Percentiles rank a stretch among this genome's conserved stretches.
Evolutionary conservation across 2,329 filamentous ascomycete species (phyloP).

Genomic region (Colletotrichum navitas): DNA sequence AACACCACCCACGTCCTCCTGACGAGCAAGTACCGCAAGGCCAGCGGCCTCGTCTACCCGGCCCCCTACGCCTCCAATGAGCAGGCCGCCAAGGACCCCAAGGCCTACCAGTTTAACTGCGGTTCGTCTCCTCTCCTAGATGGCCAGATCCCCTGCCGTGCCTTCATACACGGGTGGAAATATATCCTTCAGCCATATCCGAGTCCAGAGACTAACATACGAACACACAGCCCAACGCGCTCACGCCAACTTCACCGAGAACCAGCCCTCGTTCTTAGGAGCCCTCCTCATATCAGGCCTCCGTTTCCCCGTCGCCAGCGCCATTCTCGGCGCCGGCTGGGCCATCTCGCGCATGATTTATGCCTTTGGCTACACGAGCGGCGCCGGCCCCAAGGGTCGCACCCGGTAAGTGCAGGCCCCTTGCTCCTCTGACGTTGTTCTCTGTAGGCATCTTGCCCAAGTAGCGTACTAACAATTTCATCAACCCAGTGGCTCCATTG

Average conservation of each 20-base stretch:
- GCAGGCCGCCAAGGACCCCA: conserved; percentile 65
- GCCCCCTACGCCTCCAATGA: conserved; percentile 68
- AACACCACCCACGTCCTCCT: conserved; percentile 65
- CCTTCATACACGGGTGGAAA: conserved; percentile 3
- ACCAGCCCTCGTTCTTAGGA: conserved; percentile 65
- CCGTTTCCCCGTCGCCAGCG: conserved; percentile 63
- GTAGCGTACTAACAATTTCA: conserved; percentile 22
- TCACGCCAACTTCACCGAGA: conserved; percentile 75
- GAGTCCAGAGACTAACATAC: conserved; percentile 4
- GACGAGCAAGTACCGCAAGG: conserved; percentile 63
- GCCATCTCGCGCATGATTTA: conserved; percentile 65
- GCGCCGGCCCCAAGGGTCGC: conserved; percentile 60
- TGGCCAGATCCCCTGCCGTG: neutral
- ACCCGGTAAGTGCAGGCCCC: conserved; percentile 49
- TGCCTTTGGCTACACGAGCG: conserved; percentile 65
- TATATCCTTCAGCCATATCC: neutral
- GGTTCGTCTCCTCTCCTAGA: conserved; percentile 51
- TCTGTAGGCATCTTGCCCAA: neutral
- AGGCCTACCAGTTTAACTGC: conserved; percentile 73
- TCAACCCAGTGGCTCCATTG: conserved; percentile 51
- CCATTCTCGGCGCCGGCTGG: conserved; percentile 66
- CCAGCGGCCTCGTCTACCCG: conserved; percentile 68
- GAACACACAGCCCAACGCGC: conserved; percentile 65
- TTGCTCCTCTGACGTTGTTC: neutral
- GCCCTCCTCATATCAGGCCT: conserved; percentile 69